A percentile compares a stretch with the other conserved stretches of the same genome.
Evolutionary conservation across 1,284 basidiomycete species (phyloP).

Genomic region (Fomitopsis palustris): DNA sequence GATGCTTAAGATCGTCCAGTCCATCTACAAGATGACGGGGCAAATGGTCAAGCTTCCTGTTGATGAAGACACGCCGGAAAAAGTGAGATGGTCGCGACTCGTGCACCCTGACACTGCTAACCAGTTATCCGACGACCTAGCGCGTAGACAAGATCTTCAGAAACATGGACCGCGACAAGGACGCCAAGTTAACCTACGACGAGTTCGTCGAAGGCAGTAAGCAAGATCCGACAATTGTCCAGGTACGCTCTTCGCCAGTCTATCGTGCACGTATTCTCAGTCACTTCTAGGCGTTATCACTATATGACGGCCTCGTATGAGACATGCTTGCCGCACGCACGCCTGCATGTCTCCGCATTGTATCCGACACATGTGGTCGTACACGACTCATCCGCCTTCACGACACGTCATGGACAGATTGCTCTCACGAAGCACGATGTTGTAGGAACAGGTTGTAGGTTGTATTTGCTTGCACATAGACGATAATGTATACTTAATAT

Average conservation of each 20-base stretch:
- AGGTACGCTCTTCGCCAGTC: constrained; percentile 50
- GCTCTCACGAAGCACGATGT: constrained; percentile 7
- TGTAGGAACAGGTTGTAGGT: constrained; percentile 12
- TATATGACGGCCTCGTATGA: constrained; percentile 77
- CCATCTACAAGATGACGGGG: constrained; percentile 99
- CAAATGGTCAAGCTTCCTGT: constrained; percentile 98
- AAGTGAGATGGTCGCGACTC: constrained; percentile 60
- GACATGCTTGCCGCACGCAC: not conserved
- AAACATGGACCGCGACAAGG: constrained; percentile 91
- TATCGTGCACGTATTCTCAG: not conserved
- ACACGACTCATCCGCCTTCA: not conserved
- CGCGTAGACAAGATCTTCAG: constrained; percentile 95
- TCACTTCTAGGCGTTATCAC: constrained; percentile 58
- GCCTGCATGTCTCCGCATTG: not conserved
- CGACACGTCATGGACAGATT: not conserved
- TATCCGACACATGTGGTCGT: not conserved
- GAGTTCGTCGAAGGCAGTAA: constrained; percentile 98
- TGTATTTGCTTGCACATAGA: constrained; percentile 12
- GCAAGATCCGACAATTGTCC: constrained; percentile 96
- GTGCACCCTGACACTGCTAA: not conserved
- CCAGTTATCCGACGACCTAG: constrained; percentile 35
- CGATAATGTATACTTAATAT: constrained; percentile 18
- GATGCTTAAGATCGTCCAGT: constrained; percentile 95
- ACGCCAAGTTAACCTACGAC: constrained; percentile 86
- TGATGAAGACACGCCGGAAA: constrained; percentile 99